A percentile compares a stretch with the other conserved stretches of the same genome.
Evolutionary conservation across 768 basidiomycete species (phyloP).

Genomic region (Terana coerulea): DNA sequence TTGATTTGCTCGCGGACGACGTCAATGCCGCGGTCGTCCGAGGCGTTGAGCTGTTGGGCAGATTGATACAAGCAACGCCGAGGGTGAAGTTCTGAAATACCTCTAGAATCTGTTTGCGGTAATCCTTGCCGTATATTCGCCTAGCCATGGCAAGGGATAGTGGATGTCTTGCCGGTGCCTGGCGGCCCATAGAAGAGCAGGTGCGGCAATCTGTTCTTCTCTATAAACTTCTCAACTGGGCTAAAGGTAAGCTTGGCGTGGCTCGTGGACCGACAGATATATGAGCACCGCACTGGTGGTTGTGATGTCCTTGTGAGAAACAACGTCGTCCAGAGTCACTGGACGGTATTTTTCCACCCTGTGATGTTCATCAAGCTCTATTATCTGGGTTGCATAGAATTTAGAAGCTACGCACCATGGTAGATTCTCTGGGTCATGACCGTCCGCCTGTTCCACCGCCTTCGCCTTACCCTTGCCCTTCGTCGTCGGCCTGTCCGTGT

Average conservation of each 20-base stretch:
- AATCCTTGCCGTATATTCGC: constrained; percentile 85
- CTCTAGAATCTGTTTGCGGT: constrained; percentile 91
- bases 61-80: neutral
- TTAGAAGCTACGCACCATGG: constrained; percentile 63
- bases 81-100: constrained; percentile 44
- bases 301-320: constrained; percentile 95
- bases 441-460: constrained; percentile 37
- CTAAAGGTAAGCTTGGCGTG: constrained; percentile 9
- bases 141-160: constrained; percentile 94
- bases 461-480: constrained; percentile 60
- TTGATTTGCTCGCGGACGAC: constrained; percentile 99
- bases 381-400: neutral
- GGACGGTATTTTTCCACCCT: constrained; percentile 99
- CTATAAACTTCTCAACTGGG: constrained; percentile 93
- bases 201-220: constrained; percentile 91
- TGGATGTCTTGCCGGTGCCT: constrained; percentile 97
- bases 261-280: neutral
- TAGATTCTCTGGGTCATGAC: constrained; percentile 48
- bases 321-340: constrained; percentile 86
- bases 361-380: neutral
- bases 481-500: constrained; percentile 19
- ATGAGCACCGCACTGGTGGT: constrained; percentile 68
- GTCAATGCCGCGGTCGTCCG: constrained; percentile 97
- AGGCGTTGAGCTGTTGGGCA: constrained; percentile 82
- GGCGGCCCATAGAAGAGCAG: constrained; percentile 97